Conservation (phyloP, 2,329 filamentous ascomycete species). For the Fusarium sarcochroum region DNA sequence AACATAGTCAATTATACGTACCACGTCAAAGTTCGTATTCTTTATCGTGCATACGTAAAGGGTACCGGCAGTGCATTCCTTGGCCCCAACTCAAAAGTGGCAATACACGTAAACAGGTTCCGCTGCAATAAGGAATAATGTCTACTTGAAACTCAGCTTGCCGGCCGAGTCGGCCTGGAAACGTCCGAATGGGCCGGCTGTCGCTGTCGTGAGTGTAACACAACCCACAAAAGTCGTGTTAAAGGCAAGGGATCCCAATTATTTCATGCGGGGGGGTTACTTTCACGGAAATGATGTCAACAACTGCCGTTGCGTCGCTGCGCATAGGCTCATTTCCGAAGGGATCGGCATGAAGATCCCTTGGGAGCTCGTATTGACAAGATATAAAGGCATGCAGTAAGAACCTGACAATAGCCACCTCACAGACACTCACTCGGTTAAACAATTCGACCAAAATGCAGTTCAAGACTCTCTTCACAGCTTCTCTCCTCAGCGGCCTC, state of each 20-base stretch:
- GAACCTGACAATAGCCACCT: background rate
- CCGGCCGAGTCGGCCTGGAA: conserved; percentile 5
- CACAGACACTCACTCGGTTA: background rate
- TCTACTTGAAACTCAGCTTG: conserved; percentile 8
- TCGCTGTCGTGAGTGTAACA: background rate
- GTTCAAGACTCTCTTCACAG: conserved; percentile 44
- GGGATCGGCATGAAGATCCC: conserved; percentile 36
- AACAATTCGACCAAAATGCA: conserved; percentile 38
- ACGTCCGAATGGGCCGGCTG: background rate
- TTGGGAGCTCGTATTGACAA: conserved; percentile 20
- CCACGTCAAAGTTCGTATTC: background rate
- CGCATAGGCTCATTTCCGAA: conserved; percentile 25
- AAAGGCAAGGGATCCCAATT: background rate
- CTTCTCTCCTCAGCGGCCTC: conserved; percentile 31
- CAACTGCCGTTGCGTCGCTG: conserved; percentile 16
- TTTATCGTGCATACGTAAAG: background rate
- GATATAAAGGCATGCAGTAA: conserved; percentile 18
- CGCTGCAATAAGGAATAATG: conserved; percentile 4
- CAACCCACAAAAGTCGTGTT: background rate
- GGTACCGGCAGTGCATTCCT: conserved; percentile 9
- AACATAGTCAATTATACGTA: background rate
- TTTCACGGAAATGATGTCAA: conserved; percentile 38
- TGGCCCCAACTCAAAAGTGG: background rate
- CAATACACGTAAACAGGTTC: background rate
- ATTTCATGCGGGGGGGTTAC: background rate